These are phyloP conservation scores for Scutellaria galericulata DNA, from an alignment of 257 asterid genomes.

Conservation along the genomic window DNA sequence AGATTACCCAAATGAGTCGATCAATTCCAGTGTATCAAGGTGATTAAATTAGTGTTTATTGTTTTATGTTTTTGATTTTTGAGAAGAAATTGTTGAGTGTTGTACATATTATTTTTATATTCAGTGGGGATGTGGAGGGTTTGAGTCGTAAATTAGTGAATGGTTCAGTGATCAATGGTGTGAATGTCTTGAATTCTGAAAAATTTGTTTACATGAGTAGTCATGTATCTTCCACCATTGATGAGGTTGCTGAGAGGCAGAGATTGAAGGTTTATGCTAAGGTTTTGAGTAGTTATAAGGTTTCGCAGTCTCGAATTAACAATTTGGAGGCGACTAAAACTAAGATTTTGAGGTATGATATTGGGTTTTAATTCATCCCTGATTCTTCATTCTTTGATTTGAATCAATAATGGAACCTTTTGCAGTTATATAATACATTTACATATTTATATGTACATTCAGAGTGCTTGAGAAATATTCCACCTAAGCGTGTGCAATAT, in stretches of 20 bases:
- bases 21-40: too few species aligned
- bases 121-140: constrained; percentile 41
- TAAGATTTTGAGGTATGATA: constrained; percentile 61
- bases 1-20: too few species aligned
- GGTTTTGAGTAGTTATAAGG: constrained; percentile 57
- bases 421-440: background rate
- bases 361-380: background rate
- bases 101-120: background rate
- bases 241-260: constrained; percentile 50
- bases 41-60: too few species aligned
- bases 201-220: constrained; percentile 32
- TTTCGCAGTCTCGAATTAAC: constrained; percentile 36
- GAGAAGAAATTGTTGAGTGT: background rate
- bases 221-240: constrained; percentile 31
- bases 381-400: constrained; percentile 4
- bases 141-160: constrained; percentile 37
- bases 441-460: background rate
- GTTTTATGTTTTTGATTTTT: too few species aligned
- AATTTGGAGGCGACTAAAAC: constrained; percentile 53
- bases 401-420: too few species aligned
- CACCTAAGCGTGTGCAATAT: too few species aligned
- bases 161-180: constrained; percentile 33
- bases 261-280: constrained; percentile 43
- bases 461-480: too few species aligned
- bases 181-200: constrained; percentile 25